Conservation (phyloP, 2,329 filamentous ascomycete species). For the Alternaria consortialis region DNA sequence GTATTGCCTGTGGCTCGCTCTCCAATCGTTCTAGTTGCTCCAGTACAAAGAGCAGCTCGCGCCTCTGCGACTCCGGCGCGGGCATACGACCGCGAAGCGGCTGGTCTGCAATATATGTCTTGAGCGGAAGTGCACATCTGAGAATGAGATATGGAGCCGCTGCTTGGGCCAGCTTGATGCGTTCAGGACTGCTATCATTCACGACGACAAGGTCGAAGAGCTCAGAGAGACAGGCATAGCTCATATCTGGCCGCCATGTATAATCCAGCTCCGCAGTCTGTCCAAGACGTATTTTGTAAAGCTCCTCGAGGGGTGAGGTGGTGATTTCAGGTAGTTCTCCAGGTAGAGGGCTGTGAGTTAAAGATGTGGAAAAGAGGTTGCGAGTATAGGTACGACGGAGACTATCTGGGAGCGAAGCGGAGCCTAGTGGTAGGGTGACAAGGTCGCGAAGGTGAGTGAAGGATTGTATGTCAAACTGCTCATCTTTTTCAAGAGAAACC, state of each 20-base stretch:
- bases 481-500: slow-evolving; percentile 63
- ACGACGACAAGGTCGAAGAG: slow-evolving; percentile 66
- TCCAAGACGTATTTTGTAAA: slow-evolving; percentile 74
- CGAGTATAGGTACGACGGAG: slow-evolving; percentile 75
- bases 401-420: slow-evolving; percentile 69
- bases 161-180: slow-evolving; percentile 73
- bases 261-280: slow-evolving; percentile 74
- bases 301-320: slow-evolving; percentile 63
- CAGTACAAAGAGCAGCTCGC: slow-evolving; percentile 79
- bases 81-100: slow-evolving; percentile 88
- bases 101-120: slow-evolving; percentile 88
- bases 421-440: slow-evolving; percentile 77
- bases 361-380: slow-evolving; percentile 81
- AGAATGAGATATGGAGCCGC: slow-evolving; percentile 84
- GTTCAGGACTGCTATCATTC: slow-evolving; percentile 55
- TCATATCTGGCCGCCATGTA: slow-evolving; percentile 73
- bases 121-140: slow-evolving; percentile 80
- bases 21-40: slow-evolving; percentile 70
- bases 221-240: slow-evolving; percentile 82
- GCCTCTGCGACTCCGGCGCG: slow-evolving; percentile 80
- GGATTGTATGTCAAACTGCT: slow-evolving; percentile 80
- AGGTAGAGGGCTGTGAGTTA: slow-evolving; percentile 76
- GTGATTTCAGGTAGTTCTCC: slow-evolving; percentile 64
- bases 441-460: slow-evolving; percentile 75
- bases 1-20: slow-evolving; percentile 75